phyloP scores from a whole-genome alignment of 345 rosid genomes.

The Cardamine occulta region DNA sequence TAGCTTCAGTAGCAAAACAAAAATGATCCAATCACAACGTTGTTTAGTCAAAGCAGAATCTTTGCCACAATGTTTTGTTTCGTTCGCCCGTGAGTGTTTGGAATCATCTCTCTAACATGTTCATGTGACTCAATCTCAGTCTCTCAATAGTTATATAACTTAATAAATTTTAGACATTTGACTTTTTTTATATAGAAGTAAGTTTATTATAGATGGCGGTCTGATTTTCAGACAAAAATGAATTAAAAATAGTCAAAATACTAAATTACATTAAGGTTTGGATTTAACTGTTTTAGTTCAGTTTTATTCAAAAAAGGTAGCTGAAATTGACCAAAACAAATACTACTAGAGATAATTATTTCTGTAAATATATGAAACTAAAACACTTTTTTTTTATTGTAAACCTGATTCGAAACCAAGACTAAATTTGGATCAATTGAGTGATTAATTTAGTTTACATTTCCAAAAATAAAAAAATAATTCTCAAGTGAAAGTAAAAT shows the following conservation, averaged over 20 bases:
- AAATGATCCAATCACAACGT: constrained; percentile 1
- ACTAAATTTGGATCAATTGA: background rate
- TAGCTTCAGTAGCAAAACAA: background rate
- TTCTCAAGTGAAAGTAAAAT: background rate
- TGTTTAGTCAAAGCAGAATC: constrained; percentile 26
- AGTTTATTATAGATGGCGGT: background rate
- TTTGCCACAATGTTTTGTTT: constrained; percentile 19
- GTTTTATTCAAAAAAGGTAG: background rate
- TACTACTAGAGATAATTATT: background rate
- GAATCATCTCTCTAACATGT: constrained; percentile 29
- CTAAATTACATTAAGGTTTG: background rate
- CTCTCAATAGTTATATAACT: background rate
- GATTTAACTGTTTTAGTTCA: background rate
- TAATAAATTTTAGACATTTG: background rate
- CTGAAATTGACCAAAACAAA: background rate
- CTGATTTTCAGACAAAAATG: background rate
- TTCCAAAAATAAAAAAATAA: background rate
- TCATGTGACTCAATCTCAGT: constrained; percentile 31
- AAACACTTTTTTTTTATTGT: background rate
- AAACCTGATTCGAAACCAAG: background rate
- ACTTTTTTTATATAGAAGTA: background rate
- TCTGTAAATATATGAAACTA: background rate
- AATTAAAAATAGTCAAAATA: background rate
- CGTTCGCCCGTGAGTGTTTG: constrained; percentile 22
- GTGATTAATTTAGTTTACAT: too few species aligned